These are phyloP conservation scores for Thecaphora thlaspeos DNA, from an alignment of 1,284 basidiomycete species.

Conservation along the genomic window DNA sequence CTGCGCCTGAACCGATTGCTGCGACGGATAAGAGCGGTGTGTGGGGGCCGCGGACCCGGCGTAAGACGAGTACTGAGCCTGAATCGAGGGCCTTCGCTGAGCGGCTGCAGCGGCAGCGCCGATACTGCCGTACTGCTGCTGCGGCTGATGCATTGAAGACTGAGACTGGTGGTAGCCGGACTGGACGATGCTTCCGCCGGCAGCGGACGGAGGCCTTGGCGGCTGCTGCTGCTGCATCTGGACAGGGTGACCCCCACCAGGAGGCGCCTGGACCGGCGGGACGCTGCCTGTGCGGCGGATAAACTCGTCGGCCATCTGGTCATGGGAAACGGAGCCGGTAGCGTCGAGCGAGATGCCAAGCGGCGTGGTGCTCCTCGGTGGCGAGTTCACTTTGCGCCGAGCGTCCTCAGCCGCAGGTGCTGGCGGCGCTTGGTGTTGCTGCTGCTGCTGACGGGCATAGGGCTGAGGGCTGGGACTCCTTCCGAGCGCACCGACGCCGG, in stretches of 20 bases:
- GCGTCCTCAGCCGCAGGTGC: conserved; percentile 12
- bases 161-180: conserved; percentile 32
- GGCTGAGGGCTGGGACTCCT: conserved; percentile 53
- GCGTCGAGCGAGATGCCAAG: conserved; percentile 77
- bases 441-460: conserved; percentile 24
- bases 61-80: conserved; percentile 18
- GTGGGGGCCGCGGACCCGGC: not conserved
- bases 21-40: not conserved
- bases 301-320: conserved; percentile 71
- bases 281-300: conserved; percentile 61
- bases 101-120: not conserved
- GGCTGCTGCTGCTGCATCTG: conserved; percentile 2
- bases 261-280: conserved; percentile 63
- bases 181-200: conserved; percentile 1
- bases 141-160: conserved; percentile 34
- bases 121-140: conserved; percentile 27
- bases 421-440: conserved; percentile 23
- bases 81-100: conserved; percentile 6
- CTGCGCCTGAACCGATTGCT: not conserved
- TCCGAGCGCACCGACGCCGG: conserved; percentile 47
- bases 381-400: conserved; percentile 24
- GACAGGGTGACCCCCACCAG: not conserved
- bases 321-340: conserved; percentile 73
- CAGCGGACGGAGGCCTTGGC: not conserved
- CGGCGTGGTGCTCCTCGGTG: conserved; percentile 56